Evolutionary conservation across 164 flowering plant species (phyloP).

Genomic region (Aristolochia contorta): DNA sequence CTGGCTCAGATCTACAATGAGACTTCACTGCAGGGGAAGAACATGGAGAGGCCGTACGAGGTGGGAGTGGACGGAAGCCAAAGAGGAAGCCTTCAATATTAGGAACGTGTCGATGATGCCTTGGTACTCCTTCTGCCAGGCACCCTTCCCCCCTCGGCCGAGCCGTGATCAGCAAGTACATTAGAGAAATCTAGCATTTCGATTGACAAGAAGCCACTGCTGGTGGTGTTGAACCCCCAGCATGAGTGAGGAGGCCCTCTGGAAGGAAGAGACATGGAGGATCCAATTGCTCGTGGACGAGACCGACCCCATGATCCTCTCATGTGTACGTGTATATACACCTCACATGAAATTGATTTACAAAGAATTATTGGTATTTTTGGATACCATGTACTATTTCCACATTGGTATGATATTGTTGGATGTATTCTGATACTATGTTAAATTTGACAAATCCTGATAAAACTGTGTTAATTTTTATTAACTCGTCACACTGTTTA

Average conservation of each 20-base stretch:
- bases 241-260: slow-evolving; percentile 19
- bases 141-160: slow-evolving; percentile 40
- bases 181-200: slow-evolving; percentile 18
- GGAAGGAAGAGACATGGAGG: slow-evolving; percentile 27
- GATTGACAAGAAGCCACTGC: slow-evolving; percentile 20
- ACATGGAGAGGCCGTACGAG: slow-evolving; percentile 59
- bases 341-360: too few species aligned
- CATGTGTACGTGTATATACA: slow-evolving; percentile 22
- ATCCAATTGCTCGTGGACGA: slow-evolving; percentile 25
- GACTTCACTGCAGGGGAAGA: slow-evolving; percentile 28
- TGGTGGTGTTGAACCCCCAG: slow-evolving; percentile 28
- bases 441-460: too few species aligned
- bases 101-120: slow-evolving; percentile 32
- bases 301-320: slow-evolving; percentile 17
- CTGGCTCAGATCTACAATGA: slow-evolving; percentile 54
- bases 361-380: too few species aligned
- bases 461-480: too few species aligned
- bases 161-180: slow-evolving; percentile 23
- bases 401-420: too few species aligned
- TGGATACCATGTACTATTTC: too few species aligned
- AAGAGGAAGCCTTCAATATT: slow-evolving; percentile 27
- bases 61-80: slow-evolving; percentile 41
- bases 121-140: slow-evolving; percentile 51
- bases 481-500: too few species aligned
- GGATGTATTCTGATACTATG: too few species aligned